phyloP scores from a whole-genome alignment of 2,329 filamentous ascomycete species.

The Pochonia chlamydosporia region DNA sequence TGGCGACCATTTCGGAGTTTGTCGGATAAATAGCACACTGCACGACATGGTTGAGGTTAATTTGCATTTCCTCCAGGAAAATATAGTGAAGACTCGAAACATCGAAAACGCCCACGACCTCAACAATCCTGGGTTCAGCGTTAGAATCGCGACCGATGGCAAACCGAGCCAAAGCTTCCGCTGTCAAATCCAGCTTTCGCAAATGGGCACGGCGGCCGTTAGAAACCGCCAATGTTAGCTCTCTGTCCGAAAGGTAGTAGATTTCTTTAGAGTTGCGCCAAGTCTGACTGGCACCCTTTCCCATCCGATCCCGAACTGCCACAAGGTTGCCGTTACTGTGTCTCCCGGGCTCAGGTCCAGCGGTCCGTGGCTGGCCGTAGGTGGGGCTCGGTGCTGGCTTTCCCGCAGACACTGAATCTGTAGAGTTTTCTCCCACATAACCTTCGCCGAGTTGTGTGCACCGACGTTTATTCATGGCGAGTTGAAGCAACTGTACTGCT shows the following conservation, averaged over 20 bases:
- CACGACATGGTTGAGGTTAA: not conserved
- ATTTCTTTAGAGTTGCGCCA: not conserved
- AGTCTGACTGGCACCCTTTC: not conserved
- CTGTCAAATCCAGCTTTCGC: not conserved
- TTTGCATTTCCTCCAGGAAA: not conserved
- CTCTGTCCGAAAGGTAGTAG: not conserved
- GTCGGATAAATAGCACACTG: not conserved
- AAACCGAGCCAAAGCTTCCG: not conserved
- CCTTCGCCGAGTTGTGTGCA: too few relatives aligned
- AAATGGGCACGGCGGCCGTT: not conserved
- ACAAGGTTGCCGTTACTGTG: not conserved
- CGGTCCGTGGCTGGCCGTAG: too few relatives aligned
- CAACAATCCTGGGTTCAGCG: not conserved
- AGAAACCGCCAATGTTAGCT: not conserved
- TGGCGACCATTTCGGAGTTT: not conserved
- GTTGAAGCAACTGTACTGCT: too few relatives aligned
- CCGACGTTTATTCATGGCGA: too few relatives aligned
- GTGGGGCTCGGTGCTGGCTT: too few relatives aligned
- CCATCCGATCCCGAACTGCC: not conserved
- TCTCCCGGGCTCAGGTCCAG: not conserved
- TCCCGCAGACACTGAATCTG: too few relatives aligned
- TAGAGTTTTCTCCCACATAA: too few relatives aligned
- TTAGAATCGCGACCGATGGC: not conserved
- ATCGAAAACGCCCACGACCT: not conserved
- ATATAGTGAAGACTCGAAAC: not conserved